phyloP scores from a whole-genome alignment of 2,329 filamentous ascomycete species.

The Verticillium alfalfae region DNA sequence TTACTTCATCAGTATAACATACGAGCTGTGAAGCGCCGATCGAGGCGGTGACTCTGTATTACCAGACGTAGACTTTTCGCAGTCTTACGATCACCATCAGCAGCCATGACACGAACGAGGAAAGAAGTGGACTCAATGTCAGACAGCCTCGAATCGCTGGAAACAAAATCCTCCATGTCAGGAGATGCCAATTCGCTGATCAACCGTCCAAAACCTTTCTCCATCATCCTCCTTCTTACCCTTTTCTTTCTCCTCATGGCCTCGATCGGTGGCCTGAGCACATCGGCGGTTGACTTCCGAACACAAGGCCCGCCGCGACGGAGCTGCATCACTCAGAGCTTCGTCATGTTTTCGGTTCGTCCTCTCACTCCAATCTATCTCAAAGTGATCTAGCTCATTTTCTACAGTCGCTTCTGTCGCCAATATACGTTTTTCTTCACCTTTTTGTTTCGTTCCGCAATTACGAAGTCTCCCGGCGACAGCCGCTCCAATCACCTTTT shows the following conservation, averaged over 20 bases:
- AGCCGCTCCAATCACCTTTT: constrained; percentile 19
- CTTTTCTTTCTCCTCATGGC: constrained; percentile 9
- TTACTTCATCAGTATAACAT: not conserved
- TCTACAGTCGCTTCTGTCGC: constrained; percentile 18
- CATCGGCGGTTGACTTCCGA: constrained; percentile 10
- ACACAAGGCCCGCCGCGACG: constrained; percentile 5
- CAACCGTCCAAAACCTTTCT: constrained; percentile 8
- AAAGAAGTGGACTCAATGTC: constrained; percentile 2
- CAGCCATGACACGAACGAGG: not conserved
- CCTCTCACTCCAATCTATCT: too few relatives aligned
- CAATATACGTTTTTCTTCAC: constrained; percentile 24
- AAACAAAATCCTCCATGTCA: constrained; percentile 11
- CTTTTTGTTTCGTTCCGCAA: constrained; percentile 18
- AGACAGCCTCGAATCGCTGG: constrained; percentile 9
- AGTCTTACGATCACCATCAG: not conserved
- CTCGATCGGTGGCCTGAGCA: constrained; percentile 7
- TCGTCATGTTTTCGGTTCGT: constrained; percentile 11
- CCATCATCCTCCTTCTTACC: constrained; percentile 5
- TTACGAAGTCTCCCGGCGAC: constrained; percentile 13
- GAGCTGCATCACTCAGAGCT: constrained; percentile 11
- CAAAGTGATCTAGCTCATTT: not conserved
- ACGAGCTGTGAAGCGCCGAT: not conserved
- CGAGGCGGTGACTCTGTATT: not conserved
- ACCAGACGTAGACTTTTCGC: not conserved
- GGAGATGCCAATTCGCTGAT: constrained; percentile 10